phyloP scores from a whole-genome alignment of 2,329 filamentous ascomycete species.

The Penicillium paneum region DNA sequence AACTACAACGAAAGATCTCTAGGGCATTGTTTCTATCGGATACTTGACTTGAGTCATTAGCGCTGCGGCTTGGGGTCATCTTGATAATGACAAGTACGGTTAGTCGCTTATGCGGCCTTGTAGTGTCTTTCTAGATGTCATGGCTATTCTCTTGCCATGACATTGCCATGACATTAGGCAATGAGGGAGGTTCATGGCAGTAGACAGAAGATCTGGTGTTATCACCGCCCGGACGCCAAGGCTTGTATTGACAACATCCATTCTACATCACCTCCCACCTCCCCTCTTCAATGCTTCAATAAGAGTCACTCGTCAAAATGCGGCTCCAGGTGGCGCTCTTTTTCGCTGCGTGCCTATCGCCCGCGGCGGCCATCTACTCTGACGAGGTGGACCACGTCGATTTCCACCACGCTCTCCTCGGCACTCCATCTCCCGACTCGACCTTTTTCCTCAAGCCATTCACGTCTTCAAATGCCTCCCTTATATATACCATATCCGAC shows the following conservation, averaged over 20 bases:
- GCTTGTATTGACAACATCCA: slow-evolving; percentile 18
- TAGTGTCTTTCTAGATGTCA: too few relatives aligned
- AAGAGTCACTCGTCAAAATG: slow-evolving; percentile 34
- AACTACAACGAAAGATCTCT: too few relatives aligned
- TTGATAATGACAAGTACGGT: too few relatives aligned
- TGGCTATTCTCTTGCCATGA: too few relatives aligned
- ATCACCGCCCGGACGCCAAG: slow-evolving; percentile 25
- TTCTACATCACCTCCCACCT: slow-evolving; percentile 8
- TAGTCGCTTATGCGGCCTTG: too few relatives aligned
- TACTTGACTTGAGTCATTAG: too few relatives aligned
- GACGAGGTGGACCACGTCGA: slow-evolving; percentile 92
- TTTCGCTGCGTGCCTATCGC: slow-evolving; percentile 47
- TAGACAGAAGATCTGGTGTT: neutral
- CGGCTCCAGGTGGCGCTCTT: slow-evolving; percentile 41
- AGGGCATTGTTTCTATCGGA: too few relatives aligned
- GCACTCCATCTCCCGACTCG: slow-evolving; percentile 73
- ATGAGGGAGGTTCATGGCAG: neutral
- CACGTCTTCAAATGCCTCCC: slow-evolving; percentile 74
- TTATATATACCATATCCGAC: slow-evolving; percentile 89
- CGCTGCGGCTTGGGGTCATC: too few relatives aligned
- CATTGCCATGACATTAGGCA: too few relatives aligned
- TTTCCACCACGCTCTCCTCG: slow-evolving; percentile 87
- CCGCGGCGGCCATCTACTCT: slow-evolving; percentile 68
- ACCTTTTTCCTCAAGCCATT: slow-evolving; percentile 94
- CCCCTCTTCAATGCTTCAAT: slow-evolving; percentile 32